Conservation (phyloP, 2,329 filamentous ascomycete genomes). For the Cladosporium sp. region DNA sequence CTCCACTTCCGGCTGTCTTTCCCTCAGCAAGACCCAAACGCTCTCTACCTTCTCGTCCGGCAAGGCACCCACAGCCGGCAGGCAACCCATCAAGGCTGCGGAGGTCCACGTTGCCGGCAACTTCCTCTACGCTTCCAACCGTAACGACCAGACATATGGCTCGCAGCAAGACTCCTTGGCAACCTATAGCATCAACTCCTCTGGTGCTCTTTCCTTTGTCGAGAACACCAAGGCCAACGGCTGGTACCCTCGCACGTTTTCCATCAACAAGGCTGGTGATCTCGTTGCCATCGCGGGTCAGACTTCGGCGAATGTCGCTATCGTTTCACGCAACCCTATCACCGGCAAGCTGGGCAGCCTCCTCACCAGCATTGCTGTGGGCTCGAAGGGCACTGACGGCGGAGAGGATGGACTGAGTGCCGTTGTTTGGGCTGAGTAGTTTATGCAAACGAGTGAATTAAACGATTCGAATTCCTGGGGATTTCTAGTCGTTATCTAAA, state of each 20-base stretch:
- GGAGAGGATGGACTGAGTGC: conserved; percentile 13
- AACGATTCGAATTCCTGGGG: no score
- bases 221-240: conserved; percentile 29
- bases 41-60: conserved; percentile 32
- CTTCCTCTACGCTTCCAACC: conserved; percentile 33
- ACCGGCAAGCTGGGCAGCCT: conserved; percentile 5
- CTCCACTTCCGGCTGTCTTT: conserved; percentile 29
- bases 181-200: conserved; percentile 28
- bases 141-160: conserved; percentile 33
- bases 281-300: conserved; percentile 14
- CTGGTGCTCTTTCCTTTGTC: conserved; percentile 28
- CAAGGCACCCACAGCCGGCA: conserved; percentile 21
- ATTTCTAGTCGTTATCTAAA: no score
- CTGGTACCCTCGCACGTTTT: conserved; percentile 33
- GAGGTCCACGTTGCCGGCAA: conserved; percentile 31
- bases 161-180: conserved; percentile 30
- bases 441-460: background rate
- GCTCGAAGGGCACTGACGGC: conserved; percentile 9
- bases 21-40: conserved; percentile 28
- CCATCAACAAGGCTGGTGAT: conserved; percentile 15
- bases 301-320: conserved; percentile 15
- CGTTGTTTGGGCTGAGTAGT: conserved; percentile 16
- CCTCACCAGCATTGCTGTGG: conserved; percentile 11
- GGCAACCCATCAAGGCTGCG: conserved; percentile 24
- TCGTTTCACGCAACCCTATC: conserved; percentile 4